These are phyloP conservation scores for Exophiala viscosa DNA, from an alignment of 2,329 filamentous ascomycete genomes.

Conservation along the genomic window DNA sequence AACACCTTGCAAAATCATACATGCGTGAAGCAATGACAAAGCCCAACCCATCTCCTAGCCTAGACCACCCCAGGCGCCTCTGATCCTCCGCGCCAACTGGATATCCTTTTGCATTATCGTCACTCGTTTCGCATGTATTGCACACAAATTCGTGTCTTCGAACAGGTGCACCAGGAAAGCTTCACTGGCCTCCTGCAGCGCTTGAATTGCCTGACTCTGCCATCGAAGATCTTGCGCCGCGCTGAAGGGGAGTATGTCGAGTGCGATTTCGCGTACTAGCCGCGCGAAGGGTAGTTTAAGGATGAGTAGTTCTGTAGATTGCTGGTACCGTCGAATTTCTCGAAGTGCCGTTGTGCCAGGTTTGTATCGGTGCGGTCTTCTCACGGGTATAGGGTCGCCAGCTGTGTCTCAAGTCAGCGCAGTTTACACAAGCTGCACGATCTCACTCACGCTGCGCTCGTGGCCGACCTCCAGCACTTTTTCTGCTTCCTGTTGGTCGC, in stretches of 20 bases:
- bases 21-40: background rate
- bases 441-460: slow-evolving; percentile 30
- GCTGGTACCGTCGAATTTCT: slow-evolving; percentile 89
- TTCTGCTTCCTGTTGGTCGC: slow-evolving; percentile 18
- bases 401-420: slow-evolving; percentile 44
- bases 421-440: slow-evolving; percentile 8
- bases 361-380: slow-evolving; percentile 60
- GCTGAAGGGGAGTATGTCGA: slow-evolving; percentile 56
- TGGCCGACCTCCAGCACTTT: slow-evolving; percentile 24
- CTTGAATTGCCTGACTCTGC: slow-evolving; percentile 93
- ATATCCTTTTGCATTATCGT: slow-evolving; percentile 99
- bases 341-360: slow-evolving; percentile 82
- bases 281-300: slow-evolving; percentile 52
- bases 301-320: slow-evolving; percentile 80
- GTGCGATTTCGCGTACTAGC: slow-evolving; percentile 50
- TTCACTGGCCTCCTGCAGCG: slow-evolving; percentile 92
- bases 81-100: slow-evolving; percentile 78
- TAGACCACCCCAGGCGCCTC: slow-evolving; percentile 66
- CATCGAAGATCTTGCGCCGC: slow-evolving; percentile 72
- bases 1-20: slow-evolving; percentile 1
- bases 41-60: slow-evolving; percentile 49
- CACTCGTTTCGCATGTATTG: slow-evolving; percentile 92
- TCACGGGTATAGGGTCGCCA: slow-evolving; percentile 67
- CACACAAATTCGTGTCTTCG: slow-evolving; percentile 92
- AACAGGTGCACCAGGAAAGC: slow-evolving; percentile 96